phyloP scores from a whole-genome alignment of 306 rosid genomes.

The Vigna hirtella region DNA sequence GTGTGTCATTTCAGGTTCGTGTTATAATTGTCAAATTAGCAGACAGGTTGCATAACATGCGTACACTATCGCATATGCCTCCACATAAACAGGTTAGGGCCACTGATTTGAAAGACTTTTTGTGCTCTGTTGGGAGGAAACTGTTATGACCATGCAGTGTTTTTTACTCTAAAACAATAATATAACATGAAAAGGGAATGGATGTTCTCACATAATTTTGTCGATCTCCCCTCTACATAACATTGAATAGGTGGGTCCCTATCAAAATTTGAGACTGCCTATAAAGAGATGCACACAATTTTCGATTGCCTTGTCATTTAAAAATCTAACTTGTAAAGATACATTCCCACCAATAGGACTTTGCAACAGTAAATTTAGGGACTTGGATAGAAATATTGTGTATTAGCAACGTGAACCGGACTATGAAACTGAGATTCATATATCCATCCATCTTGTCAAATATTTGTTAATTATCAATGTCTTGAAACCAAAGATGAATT shows the following conservation, averaged over 20 bases:
- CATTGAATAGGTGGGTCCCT: neutral
- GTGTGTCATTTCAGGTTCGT: constrained; percentile 77
- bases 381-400: constrained; percentile 26
- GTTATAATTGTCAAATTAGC: constrained; percentile 97
- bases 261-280: neutral
- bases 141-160: constrained; percentile 30
- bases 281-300: neutral
- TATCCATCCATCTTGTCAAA: constrained; percentile 19
- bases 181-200: neutral
- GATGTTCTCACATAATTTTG: neutral
- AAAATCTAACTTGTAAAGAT: constrained; percentile 6
- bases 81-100: constrained; percentile 91
- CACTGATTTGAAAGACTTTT: constrained; percentile 36
- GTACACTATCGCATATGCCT: constrained; percentile 97
- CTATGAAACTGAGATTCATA: neutral
- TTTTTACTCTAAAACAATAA: constrained; percentile 13
- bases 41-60: constrained; percentile 97
- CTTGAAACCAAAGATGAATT: too few species aligned
- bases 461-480: constrained; percentile 23
- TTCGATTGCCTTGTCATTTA: neutral
- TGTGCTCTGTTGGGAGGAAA: constrained; percentile 26
- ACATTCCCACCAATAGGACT: neutral
- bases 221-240: neutral
- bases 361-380: constrained; percentile 22
- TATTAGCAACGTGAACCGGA: neutral